A percentile compares a stretch with the other conserved stretches of the same genome.
Evolutionary conservation across 257 asterid genomes (phyloP).

Genomic region (Ocimum tenuiflorum): DNA sequence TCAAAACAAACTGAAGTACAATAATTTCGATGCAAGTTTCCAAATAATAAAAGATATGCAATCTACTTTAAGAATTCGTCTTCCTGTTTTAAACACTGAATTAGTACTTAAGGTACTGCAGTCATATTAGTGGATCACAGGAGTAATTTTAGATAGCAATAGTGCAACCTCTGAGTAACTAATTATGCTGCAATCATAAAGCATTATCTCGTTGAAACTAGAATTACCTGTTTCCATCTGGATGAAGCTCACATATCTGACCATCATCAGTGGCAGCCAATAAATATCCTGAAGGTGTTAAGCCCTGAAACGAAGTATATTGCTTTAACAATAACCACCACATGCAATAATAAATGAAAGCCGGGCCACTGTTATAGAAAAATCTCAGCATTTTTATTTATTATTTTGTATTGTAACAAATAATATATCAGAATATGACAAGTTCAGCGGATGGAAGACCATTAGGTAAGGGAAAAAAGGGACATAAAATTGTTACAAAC

Average conservation of each 20-base stretch:
- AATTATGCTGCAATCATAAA: not conserved
- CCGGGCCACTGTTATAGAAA: not conserved
- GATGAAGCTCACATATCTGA: conserved; percentile 83
- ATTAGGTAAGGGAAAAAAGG: not conserved
- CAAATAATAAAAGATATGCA: not conserved
- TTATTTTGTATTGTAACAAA: conserved; percentile 1
- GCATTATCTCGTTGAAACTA: not conserved
- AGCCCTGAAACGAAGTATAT: conserved; percentile 42
- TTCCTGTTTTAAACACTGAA: not conserved
- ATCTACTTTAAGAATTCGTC: not conserved
- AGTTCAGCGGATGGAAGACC: conserved; percentile 5
- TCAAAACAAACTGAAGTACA: no score
- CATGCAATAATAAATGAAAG: not conserved
- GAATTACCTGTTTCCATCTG: conserved; percentile 88
- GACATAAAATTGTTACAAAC: not conserved
- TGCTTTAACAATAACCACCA: conserved; percentile 1
- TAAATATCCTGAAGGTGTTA: conserved; percentile 66
- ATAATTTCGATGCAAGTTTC: not conserved
- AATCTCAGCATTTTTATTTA: not conserved
- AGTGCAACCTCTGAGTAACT: conserved; percentile 1
- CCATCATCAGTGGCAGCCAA: conserved; percentile 70
- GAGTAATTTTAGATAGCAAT: conserved; percentile 3
- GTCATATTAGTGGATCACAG: not conserved
- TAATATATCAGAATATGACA: not conserved
- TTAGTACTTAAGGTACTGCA: not conserved